Evolutionary conservation across 148 eudicot species (phyloP), one percentile per base, ranked within the genome.

Genomic region (Camellia sinensis): DNA sequence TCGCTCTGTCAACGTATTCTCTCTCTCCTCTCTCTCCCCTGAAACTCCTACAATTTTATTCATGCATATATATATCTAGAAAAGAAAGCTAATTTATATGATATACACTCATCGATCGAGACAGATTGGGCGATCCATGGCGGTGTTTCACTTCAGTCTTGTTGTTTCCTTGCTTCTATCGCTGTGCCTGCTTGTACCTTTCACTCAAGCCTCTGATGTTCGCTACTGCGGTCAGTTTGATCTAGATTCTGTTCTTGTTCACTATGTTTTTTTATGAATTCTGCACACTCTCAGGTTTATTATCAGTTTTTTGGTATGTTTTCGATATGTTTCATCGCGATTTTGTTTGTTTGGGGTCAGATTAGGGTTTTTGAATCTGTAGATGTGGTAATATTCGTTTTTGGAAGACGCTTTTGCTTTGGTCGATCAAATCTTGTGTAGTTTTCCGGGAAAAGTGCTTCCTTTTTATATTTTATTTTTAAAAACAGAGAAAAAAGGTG

Each of bases 161-260:
- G 6, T 84, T 21, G 59, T 54, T 45, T 71, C 79, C 67, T 79
- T 88, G 56, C 40, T 92, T 41, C 77, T 83, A 73, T 81, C 83
- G n/a, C 64, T 84, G 13, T 84, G 86, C 52, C 74, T 88, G 82
- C 73, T 87, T n/a, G 80, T 71, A 65, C 78, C 81, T 67, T n/a
- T 67, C 22, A 52, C 78, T 83, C 69, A 76, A 41, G 86, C 93
- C 83, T 73, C 81, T 59, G 75, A 81, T 13, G 75, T 92, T 71
- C 84, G 78, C 19, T 90, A 89, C 83, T 92, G 95, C 83, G 85
- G 95, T 92, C 78, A 65, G 84, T 71, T 29, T 79, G 60, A 2
- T 45, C 59, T 63, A 62, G 7, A 10, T 70, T 17, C 78, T 75
- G 19, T 22, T 56, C 1, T 45, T 60, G 0, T 21, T 50, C 22